Percentiles rank a stretch among this genome's conserved stretches.
Evolutionary conservation across 495 filamentous ascomycete genomes (phyloP).

Genomic region (Parmelia sp.): DNA sequence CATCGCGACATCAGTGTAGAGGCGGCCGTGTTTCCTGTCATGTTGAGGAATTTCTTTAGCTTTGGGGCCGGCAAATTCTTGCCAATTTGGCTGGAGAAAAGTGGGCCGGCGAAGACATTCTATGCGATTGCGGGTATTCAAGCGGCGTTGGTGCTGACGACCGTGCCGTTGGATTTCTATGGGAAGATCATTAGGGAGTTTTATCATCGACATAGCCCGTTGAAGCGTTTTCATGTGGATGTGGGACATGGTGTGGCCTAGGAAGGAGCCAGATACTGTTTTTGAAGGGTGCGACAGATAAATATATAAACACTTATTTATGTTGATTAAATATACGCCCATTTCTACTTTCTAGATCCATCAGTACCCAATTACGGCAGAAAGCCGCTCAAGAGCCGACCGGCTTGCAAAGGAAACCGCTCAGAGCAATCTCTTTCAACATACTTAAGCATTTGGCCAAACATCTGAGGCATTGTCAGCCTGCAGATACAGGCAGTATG

Average conservation of each 20-base stretch:
- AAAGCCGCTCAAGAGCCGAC: too few relatives aligned
- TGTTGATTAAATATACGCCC: too few relatives aligned
- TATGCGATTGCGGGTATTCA: constrained; percentile 37
- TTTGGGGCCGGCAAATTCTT: constrained; percentile 43
- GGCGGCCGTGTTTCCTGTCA: constrained; percentile 38
- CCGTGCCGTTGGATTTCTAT: constrained; percentile 38
- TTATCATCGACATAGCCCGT: constrained; percentile 24
- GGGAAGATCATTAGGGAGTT: constrained; percentile 35
- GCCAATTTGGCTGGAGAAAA: constrained; percentile 34
- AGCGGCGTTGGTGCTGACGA: constrained; percentile 35
- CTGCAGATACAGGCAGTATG: too few relatives aligned
- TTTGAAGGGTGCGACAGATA: too few relatives aligned
- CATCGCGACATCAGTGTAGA: constrained; percentile 40
- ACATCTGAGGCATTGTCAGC: too few relatives aligned
- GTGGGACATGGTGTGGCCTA: not conserved
- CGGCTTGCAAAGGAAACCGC: too few relatives aligned
- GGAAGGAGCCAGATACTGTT: too few relatives aligned
- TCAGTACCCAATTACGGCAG: too few relatives aligned
- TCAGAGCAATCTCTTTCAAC: too few relatives aligned
- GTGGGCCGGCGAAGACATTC: constrained; percentile 38
- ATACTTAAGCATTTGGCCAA: too few relatives aligned
- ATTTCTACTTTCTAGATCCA: too few relatives aligned
- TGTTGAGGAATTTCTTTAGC: constrained; percentile 41
- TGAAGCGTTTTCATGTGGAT: constrained; percentile 14
- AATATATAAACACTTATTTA: too few relatives aligned